Base-by-base conservation (phyloP, 2,329 filamentous ascomycete species). In the Xylariales sp. region DNA sequence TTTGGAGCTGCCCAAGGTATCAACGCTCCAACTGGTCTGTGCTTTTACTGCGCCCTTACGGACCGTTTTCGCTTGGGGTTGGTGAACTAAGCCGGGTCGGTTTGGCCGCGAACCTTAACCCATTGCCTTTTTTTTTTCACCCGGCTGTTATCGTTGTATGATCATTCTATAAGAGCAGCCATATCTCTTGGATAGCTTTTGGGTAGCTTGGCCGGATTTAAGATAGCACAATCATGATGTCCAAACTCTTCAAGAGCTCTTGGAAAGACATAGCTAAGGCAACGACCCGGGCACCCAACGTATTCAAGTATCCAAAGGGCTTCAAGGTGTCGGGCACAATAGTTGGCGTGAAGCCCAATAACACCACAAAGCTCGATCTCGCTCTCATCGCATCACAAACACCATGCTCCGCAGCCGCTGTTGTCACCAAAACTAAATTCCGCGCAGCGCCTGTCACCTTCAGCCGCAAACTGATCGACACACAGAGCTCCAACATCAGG, bases 371-470 rank as follows among this genome's bases (percentile, higher is more conserved):
- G 80, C 94, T 95, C 39, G 96, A 99, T 79, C 87, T 99, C 57
- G 93, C 94, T 43, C 86, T 99, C 72, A 87, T 99, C 71, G 90
- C 91, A 18, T 98, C 96, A 6, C 93, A 97, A 75, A 86, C 86
- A 60, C 93, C 94, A 62, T 97, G 94, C 80, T 87, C 93, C 6
- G 94, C 91, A 9, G 93, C 94, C 0, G 96, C 94, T 6, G 94
- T 98, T 53, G 97, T 98, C 83, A 99, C 96, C 62, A 97, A 94
- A 81, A 99, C 99, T 84, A 94, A 95, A 80, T 99, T 99, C 83
- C 94, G 97, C 81, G 96, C 96, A 18, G 96, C 96, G 10, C 96
- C 96, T 5, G 95, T 99, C 52, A 93, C 93, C 36, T 92, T 97
- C 69, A 95, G 92, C 80, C 86, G 90, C 71, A 85, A 91, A 65